phyloP scores from a whole-genome alignment of 2,329 filamentous ascomycete species.

The Lasiodiplodia theobromae region DNA sequence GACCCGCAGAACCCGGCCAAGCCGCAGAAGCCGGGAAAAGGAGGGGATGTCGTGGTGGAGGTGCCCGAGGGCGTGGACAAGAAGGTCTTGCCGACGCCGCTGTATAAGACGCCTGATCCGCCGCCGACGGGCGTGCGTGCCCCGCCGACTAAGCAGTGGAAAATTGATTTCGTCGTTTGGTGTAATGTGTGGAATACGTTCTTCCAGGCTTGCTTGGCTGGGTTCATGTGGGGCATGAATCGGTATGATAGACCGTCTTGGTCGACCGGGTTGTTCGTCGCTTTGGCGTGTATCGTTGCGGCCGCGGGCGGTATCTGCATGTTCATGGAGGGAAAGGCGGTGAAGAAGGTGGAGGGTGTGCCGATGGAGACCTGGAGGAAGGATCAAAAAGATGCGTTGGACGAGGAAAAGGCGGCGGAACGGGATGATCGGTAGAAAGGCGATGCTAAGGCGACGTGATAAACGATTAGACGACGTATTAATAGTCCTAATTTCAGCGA shows the following conservation, averaged over 20 bases:
- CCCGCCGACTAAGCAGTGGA: conserved; percentile 72
- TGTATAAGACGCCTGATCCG: conserved; percentile 66
- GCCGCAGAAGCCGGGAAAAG: conserved; percentile 38
- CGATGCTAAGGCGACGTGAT: background rate
- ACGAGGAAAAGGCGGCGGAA: background rate
- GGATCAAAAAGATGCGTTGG: background rate
- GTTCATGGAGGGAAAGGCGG: conserved; percentile 69
- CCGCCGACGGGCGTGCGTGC: conserved; percentile 77
- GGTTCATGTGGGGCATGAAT: conserved; percentile 84
- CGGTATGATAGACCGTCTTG: conserved; percentile 77
- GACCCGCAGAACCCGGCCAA: conserved; percentile 3
- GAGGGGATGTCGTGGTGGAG: background rate
- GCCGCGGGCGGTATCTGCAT: conserved; percentile 73
- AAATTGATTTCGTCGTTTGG: conserved; percentile 81
- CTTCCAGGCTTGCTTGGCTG: conserved; percentile 74
- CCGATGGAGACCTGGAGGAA: conserved; percentile 25
- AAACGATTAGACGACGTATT: background rate
- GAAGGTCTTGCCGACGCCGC: conserved; percentile 68
- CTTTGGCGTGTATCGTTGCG: conserved; percentile 73
- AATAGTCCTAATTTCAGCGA: background rate
- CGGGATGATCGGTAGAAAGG: background rate
- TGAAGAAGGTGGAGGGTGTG: conserved; percentile 47
- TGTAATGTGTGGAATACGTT: conserved; percentile 80
- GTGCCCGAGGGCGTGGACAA: conserved; percentile 49
- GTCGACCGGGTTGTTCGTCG: conserved; percentile 81